Evolutionary conservation across 192 early-diverging fungal species (phyloP).

Genomic region (Helicostylum pulchrum): DNA sequence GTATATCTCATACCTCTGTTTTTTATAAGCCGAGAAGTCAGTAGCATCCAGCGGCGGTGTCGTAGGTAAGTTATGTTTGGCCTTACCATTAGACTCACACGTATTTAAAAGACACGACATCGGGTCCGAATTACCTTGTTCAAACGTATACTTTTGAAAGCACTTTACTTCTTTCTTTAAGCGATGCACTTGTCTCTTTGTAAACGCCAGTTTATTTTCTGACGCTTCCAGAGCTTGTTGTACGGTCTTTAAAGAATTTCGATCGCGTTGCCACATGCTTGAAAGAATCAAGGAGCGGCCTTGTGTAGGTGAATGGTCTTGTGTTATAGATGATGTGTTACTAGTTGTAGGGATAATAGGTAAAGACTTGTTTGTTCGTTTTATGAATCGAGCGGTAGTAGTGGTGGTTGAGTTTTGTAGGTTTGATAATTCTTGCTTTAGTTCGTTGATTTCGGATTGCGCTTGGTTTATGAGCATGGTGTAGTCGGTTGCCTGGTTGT

Average conservation of each 20-base stretch:
- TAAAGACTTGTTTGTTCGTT: neutral
- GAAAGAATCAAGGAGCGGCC: neutral
- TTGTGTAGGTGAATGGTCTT: neutral
- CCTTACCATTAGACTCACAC: neutral
- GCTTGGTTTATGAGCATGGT: neutral
- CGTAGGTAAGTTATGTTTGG: neutral
- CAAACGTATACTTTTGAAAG: neutral
- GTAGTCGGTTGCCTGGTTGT: too few species aligned
- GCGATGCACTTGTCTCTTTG: neutral
- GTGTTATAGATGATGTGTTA: neutral
- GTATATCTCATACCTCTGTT: neutral
- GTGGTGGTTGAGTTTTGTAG: neutral
- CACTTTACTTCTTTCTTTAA: neutral
- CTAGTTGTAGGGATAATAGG: neutral
- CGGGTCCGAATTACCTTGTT: neutral
- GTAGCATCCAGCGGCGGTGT: neutral
- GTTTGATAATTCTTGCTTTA: neutral
- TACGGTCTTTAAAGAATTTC: neutral
- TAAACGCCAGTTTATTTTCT: neutral
- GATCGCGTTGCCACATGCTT: conserved; percentile 11
- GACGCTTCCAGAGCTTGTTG: conserved; percentile 5
- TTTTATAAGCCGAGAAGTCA: too few species aligned
- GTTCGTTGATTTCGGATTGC: neutral
- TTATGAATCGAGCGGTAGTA: neutral
- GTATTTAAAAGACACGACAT: too few species aligned